Base-by-base conservation (phyloP, 208 protist species). In the Crithidia mellificae region DNA sequence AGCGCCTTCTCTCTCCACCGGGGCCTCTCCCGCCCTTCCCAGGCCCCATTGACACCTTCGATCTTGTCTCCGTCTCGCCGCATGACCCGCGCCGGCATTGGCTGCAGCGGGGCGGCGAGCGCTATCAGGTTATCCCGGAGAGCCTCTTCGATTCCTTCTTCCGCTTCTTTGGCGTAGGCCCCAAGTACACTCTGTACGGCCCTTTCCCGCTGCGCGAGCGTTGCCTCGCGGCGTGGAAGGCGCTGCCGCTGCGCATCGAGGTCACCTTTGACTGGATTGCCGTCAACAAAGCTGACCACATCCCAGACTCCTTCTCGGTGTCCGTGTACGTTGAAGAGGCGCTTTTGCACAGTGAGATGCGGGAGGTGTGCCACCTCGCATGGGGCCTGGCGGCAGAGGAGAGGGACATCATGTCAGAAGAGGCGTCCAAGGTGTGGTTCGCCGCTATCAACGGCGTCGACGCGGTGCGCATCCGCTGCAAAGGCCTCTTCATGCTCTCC, bases 81-180 rank as follows among this genome's bases (percentile, higher is more conserved):
- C 73, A 73, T 39, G 49, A 74, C 51, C 77, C 83, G 22, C 62
- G 65, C 5, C 74, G 73, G 20, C 84, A 89, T 62, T 84, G 78
- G 78, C 64, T 87, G 41, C 46, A 74, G 6, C 36, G 55, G 1
- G 68, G 78, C 53, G 47, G 59, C 1, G 55, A 50, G 14, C 53
- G 34, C 34, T 77, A 67, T 43, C 84, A 94, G 58, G 80, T 92
- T 22, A 74, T 94, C 34, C 85, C 89, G 17, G 84, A 90, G 56
- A 72, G 78, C 36, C 65, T 94, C 9, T 94, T 87, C 64, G 72
- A 90, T 46, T 71, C 78, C 22, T 62, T 90, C 25, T 77, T 68
- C 44, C 59, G 65, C 32, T 66, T 75, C 34, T 94, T 94, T 54
- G 89, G 84, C 14, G 55, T 78, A 15, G 89, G 89, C 0, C 84